Base-by-base conservation (phyloP, 805 yeast species). In the Saccharomycopsis schoenii region DNA sequence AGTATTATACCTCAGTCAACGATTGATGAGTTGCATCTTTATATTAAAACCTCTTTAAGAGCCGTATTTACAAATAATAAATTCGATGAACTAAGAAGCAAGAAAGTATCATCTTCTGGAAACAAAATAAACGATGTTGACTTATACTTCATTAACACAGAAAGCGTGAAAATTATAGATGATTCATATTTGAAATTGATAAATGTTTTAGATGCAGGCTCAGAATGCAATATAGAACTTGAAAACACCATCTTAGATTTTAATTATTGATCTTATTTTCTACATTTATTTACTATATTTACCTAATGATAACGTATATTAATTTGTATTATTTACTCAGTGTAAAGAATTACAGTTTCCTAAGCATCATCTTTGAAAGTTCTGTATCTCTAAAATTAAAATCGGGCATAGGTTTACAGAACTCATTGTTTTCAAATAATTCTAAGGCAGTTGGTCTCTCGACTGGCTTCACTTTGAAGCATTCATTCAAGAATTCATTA, bases 371-470 rank as follows among this genome's bases (percentile, higher is more conserved):
- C 21, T 47, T 55, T 5, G 66, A 72, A n/a, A 74, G 62, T 29
- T 68, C 67, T 1, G 76, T 72, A 1, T 67, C 61, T 1, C 66
- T 63, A 63, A 74, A 74, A 8, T 63, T 62, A 60, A 74, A 74
- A 9, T 47, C 54, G 3, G 64, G 59, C 37, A 67, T 66, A 29
- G 57, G 61, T 21, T 59, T 54, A 60, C 75, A 70, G 65, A 74
- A 74, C 9, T 19, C 15, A 43, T 57, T 74, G 69, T 88, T 85
- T 3, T 74, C 66, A 55, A 85, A 70, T 19, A 92, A 72, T 55
- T 80, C 77, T 55, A 76, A 78, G 0, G 97, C 97, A 0, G 97
- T 93, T 0, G 98, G 99, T 67, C 99, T 77, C 66, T 77, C 72
- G n/a, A 83, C 86, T 0, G 99, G 92, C 68, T 93, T 88, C 29